Evolutionary conservation across 1,284 basidiomycete species (phyloP).

Genomic region (Uromyces viciae-fabae): DNA sequence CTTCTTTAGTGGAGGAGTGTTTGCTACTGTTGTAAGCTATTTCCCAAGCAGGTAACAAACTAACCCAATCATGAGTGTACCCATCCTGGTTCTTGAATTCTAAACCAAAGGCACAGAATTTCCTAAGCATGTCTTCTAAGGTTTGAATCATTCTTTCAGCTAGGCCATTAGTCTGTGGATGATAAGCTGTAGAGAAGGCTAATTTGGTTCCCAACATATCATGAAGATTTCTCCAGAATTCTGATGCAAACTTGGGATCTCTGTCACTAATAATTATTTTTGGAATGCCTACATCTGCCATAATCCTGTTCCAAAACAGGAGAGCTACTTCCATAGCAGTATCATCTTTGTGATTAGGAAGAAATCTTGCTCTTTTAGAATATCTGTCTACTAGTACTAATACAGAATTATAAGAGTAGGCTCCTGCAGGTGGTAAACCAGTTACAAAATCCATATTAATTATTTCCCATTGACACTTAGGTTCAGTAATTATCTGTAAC

Average conservation of each 20-base stretch:
- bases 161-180: slow-evolving; percentile 22
- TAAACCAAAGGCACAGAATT: neutral
- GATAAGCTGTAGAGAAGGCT: slow-evolving; percentile 23
- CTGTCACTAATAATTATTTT: slow-evolving; percentile 16
- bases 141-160: slow-evolving; percentile 19
- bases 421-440: slow-evolving; percentile 7
- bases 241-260: slow-evolving; percentile 12
- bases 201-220: slow-evolving; percentile 5
- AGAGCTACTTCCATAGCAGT: slow-evolving; percentile 9
- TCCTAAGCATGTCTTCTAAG: neutral
- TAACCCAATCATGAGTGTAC: slow-evolving; percentile 10
- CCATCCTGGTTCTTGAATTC: slow-evolving; percentile 2
- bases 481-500: no score
- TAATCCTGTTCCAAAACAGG: slow-evolving; percentile 25
- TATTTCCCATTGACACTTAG: no score
- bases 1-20: neutral
- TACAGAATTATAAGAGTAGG: neutral
- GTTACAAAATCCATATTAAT: no score
- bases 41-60: neutral
- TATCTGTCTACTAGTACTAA: slow-evolving; percentile 10
- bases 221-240: neutral
- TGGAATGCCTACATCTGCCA: slow-evolving; percentile 7
- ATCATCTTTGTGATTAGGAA: neutral
- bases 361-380: slow-evolving; percentile 3
- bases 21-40: neutral